Evolutionary conservation across 164 flowering plant genomes (phyloP), one percentile per base, ranked within the genome.

Genomic region (Cinnamomum chago): DNA sequence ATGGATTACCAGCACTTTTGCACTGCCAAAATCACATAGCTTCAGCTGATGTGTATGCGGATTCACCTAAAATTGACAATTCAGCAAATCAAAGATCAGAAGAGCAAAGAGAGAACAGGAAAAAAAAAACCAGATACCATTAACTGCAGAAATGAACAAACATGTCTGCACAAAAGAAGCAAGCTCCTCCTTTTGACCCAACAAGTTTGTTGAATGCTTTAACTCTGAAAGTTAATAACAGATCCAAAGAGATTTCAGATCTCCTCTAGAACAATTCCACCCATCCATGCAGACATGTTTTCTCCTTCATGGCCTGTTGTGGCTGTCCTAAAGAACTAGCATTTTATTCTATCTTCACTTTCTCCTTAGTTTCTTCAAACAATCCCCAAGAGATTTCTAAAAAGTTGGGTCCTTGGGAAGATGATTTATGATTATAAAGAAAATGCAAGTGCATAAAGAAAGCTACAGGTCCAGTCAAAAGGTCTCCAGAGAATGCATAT

Each of bases 11-110:
- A 94, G 77, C 58, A 94, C 96, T 94, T 94, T 94, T 70, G 98
- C 98, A 83, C 98, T 94, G 75, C 98, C 98, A 85, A 94, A 94
- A 79, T 94, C 98, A 84, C 98, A 94, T 30, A 94, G 79, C 79
- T 94, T 94, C 80, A 94, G 90, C 85, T 92, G 98, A 87, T 94
- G 98, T 3, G 98, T 94, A 78, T 92, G 96, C 13, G 98, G 96
- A 79, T 94, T 94, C 81, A 94, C 98, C 98, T 94, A 87, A 52
- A 64, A 70, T 62, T 24, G 73, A 50, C 22, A 80, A 67, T 30
- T 28, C 40, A 40, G 47, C 20, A n/a, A 15, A 55, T 55, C 60
- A 55, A 55, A 15, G n/a, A 55, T 15, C 60, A 55, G n/a, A 15
- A 55, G 60, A 3, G 47, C 18, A 55, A 14, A 55, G 5, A 24